phyloP scores from a whole-genome alignment of 2,329 filamentous ascomycete species.

The Alternaria solani region DNA sequence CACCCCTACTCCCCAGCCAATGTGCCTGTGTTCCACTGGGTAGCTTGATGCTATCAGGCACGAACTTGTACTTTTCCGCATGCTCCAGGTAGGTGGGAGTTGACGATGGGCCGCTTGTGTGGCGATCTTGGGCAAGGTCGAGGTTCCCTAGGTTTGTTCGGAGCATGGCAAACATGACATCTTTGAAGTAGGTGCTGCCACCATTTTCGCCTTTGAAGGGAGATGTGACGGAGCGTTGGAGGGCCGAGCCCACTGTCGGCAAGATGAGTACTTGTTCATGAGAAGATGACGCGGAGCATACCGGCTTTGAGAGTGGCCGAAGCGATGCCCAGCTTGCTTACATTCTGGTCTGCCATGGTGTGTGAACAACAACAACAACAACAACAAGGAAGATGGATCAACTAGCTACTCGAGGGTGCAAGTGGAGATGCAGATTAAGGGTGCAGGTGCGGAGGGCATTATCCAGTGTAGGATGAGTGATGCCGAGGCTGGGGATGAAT shows the following conservation, averaged over 20 bases:
- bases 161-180: slow-evolving; percentile 43
- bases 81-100: slow-evolving; percentile 47
- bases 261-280: not conserved
- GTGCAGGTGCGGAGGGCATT: slow-evolving; percentile 2
- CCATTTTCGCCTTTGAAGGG: slow-evolving; percentile 50
- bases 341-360: slow-evolving; percentile 39
- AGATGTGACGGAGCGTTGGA: slow-evolving; percentile 42
- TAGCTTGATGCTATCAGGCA: slow-evolving; percentile 51
- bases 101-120: slow-evolving; percentile 37
- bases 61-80: slow-evolving; percentile 46
- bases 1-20: slow-evolving; percentile 55
- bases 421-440: not conserved
- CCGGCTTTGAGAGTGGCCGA: slow-evolving; percentile 42
- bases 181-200: slow-evolving; percentile 49
- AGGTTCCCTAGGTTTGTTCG: slow-evolving; percentile 43
- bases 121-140: slow-evolving; percentile 46
- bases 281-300: slow-evolving; percentile 18
- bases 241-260: slow-evolving; percentile 42
- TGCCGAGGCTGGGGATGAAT: not conserved
- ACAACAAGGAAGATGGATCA: not conserved
- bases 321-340: slow-evolving; percentile 46
- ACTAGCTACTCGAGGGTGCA: not conserved
- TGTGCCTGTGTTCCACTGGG: slow-evolving; percentile 55
- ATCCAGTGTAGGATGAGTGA: not conserved
- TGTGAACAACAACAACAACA: not conserved